Conservation (phyloP, 495 filamentous ascomycete species). For the Penicillium paradoxum region DNA sequence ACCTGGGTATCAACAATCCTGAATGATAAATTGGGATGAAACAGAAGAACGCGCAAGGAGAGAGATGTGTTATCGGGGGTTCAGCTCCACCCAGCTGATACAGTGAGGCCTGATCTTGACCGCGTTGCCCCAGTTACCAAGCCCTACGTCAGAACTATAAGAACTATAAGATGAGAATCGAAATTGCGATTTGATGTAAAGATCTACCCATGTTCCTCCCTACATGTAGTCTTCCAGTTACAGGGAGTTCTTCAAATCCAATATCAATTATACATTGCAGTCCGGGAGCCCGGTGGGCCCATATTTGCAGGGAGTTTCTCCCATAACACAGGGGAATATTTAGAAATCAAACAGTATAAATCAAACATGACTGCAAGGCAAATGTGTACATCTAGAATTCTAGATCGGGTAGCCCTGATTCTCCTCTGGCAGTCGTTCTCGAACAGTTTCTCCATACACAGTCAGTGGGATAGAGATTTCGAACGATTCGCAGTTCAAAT, state of each 20-base stretch:
- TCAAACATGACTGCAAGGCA: slow-evolving; percentile 5
- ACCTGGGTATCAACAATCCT: not conserved
- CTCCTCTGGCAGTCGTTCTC: slow-evolving; percentile 40
- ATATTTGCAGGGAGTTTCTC: slow-evolving; percentile 1
- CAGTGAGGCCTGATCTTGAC: slow-evolving; percentile 1
- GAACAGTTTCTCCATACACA: slow-evolving; percentile 70
- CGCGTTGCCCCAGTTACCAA: slow-evolving; percentile 24
- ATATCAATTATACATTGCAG: slow-evolving; percentile 7
- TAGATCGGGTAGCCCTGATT: slow-evolving; percentile 45
- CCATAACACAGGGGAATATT: slow-evolving; percentile 14
- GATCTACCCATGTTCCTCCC: too few relatives aligned
- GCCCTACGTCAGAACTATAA: not conserved
- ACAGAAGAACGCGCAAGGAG: slow-evolving; percentile 6
- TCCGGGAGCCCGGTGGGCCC: not conserved
- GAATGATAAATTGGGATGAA: slow-evolving; percentile 2
- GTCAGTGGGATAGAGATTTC: slow-evolving; percentile 78
- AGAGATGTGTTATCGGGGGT: slow-evolving; percentile 14
- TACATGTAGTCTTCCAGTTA: too few relatives aligned
- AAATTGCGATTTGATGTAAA: too few relatives aligned
- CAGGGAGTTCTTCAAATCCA: not conserved
- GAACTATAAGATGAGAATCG: not conserved
- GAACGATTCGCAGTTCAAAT: slow-evolving; percentile 78
- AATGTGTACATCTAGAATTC: slow-evolving; percentile 5
- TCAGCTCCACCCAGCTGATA: slow-evolving; percentile 15
- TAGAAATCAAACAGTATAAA: slow-evolving; percentile 12